Percentiles rank a stretch among this genome's conserved stretches.
Evolutionary conservation across 169 alveolate genomes (phyloP).

Genomic region (Plasmodium billcollinsi): DNA sequence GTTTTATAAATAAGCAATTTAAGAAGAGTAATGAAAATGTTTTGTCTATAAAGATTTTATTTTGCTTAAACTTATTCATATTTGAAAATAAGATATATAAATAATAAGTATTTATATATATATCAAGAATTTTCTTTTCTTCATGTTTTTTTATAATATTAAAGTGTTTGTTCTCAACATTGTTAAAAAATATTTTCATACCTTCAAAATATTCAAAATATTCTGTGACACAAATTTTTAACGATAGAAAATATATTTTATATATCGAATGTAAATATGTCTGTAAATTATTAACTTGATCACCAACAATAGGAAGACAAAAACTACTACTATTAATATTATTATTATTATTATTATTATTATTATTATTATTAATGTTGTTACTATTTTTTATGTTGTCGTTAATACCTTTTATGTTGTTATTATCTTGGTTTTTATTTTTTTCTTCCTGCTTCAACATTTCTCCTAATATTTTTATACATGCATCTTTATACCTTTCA

Average conservation of each 20-base stretch:
- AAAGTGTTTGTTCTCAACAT: not conserved
- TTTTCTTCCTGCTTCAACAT: not conserved
- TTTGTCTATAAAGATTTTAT: slow-evolving; percentile 4
- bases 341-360: too few species aligned
- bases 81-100: slow-evolving; percentile 48
- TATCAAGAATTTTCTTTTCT: slow-evolving; percentile 25
- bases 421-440: too few species aligned
- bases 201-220: slow-evolving; percentile 18
- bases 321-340: too few species aligned
- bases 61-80: slow-evolving; percentile 24
- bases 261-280: not conserved
- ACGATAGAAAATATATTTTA: slow-evolving; percentile 30
- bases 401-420: too few species aligned
- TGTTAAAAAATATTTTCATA: slow-evolving; percentile 8
- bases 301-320: too few species aligned
- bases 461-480: not conserved
- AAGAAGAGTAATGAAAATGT: slow-evolving; percentile 5
- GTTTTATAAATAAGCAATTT: slow-evolving; percentile 18
- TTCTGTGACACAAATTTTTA: slow-evolving; percentile 3
- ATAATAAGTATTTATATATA: slow-evolving; percentile 47
- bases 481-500: slow-evolving; percentile 1
- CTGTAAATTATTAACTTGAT: not conserved
- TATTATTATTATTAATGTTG: too few species aligned
- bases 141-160: too few species aligned
- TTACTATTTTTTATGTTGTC: too few species aligned